Base-by-base conservation (phyloP, 2,329 filamentous ascomycete species). In the Endothia cerciana region DNA sequence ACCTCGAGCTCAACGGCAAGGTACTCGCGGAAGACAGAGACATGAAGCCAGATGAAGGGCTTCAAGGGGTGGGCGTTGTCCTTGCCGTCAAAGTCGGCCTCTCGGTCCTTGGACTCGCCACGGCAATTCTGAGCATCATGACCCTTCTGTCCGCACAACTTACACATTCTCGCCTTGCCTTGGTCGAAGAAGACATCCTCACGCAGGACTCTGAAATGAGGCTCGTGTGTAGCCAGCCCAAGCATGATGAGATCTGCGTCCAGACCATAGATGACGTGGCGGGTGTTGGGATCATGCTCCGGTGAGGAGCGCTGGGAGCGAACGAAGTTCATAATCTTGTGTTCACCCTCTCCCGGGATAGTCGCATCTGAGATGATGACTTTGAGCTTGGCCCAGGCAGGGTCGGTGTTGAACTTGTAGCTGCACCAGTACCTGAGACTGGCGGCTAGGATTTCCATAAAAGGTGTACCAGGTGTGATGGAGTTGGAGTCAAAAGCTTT, bases 181-280 rank as follows among this genome's bases (percentile, higher is more conserved):
- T 97, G 92, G 75, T 97, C 92, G 71, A 90, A 91, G 76, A 98
- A 98, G 43, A 99, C 95, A 77, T 99, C 96, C 79, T 99, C 95
- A 79, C 95, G 91, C 60, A 99, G 84, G 60, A 99, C 93, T 73
- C 94, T 90, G 78, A 99, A 99, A 79, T 98, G 91, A 63, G 96
- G 95, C 76, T 99, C 96, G 78, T 99, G 96, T 19, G 95, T 99
- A 33, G 92, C 95, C 71, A 99, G 87, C 67, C 94, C 95, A 75
- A 99, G 83, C 95, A 99, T 99, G 80, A 99, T 99, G 71, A 99
- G 83, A 85, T 99, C 95, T 67, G 95, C 96, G 82, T 99, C 95
- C 71, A 99, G 84, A 60, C 95, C 95, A 76, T 99, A 99, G 69
- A 99, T 97, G 73, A 99, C 96, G 80, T 99, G 95, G 68, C 92